Evolutionary conservation across 805 yeast genomes (phyloP).

Genomic region (Myxozyma melibiosi): DNA sequence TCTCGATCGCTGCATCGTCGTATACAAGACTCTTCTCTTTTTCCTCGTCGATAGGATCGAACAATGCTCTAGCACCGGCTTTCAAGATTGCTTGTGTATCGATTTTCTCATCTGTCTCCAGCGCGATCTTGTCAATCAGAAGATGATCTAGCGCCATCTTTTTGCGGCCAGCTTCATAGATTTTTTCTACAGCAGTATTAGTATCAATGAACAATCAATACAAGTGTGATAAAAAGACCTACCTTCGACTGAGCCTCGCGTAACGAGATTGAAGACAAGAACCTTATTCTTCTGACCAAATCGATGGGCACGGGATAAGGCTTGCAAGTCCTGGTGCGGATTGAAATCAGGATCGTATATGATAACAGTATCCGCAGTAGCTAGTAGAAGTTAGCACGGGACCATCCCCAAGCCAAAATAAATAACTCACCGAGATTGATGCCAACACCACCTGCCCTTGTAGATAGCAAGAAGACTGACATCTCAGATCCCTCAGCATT

Average conservation of each 20-base stretch:
- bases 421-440: constrained; percentile 62
- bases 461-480: constrained; percentile 71
- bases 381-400: constrained; percentile 31
- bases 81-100: constrained; percentile 38
- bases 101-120: constrained; percentile 70
- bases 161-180: constrained; percentile 81
- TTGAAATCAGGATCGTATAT: constrained; percentile 94
- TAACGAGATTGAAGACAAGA: constrained; percentile 50
- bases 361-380: constrained; percentile 85
- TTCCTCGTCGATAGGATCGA: constrained; percentile 49
- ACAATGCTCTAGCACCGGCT: constrained; percentile 64
- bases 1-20: constrained; percentile 69
- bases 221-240: constrained; percentile 67
- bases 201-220: background rate
- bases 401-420: background rate
- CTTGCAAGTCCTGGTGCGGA: constrained; percentile 94
- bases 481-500: constrained; percentile 40
- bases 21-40: constrained; percentile 55
- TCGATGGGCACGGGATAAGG: constrained; percentile 91
- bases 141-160: constrained; percentile 89
- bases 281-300: constrained; percentile 88
- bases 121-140: constrained; percentile 80
- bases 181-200: constrained; percentile 51
- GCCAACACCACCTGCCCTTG: constrained; percentile 94
- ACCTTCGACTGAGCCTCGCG: constrained; percentile 76